phyloP scores from a whole-genome alignment of 768 basidiomycete species.

The Leccinellum rugosiceps region DNA sequence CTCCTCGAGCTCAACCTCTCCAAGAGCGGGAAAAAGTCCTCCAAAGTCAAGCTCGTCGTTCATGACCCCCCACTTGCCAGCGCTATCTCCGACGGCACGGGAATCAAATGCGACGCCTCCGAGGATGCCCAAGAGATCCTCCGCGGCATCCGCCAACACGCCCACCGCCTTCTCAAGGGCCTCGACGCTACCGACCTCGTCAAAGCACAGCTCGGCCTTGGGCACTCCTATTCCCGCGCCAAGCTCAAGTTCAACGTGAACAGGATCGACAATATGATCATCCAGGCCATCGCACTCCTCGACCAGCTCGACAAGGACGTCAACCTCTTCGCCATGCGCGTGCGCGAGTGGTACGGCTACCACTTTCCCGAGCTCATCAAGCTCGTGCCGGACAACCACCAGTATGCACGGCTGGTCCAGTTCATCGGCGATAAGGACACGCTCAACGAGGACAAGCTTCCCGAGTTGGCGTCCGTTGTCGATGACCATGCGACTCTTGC shows the following conservation, averaged over 20 bases:
- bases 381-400: slow-evolving; percentile 91
- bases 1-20: slow-evolving; percentile 86
- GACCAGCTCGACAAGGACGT: slow-evolving; percentile 99
- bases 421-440: slow-evolving; percentile 89
- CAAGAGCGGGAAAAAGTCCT: slow-evolving; percentile 63
- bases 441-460: slow-evolving; percentile 74
- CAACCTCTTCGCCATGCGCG: slow-evolving; percentile 97
- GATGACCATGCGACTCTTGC: slow-evolving; percentile 84
- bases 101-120: slow-evolving; percentile 75
- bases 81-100: slow-evolving; percentile 70
- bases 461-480: slow-evolving; percentile 72
- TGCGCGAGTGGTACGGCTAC: slow-evolving; percentile 98
- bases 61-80: slow-evolving; percentile 72
- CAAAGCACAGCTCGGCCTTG: slow-evolving; percentile 94
- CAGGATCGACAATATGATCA: slow-evolving; percentile 98
- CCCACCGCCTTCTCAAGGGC: slow-evolving; percentile 83
- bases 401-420: slow-evolving; percentile 82
- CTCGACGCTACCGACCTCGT: slow-evolving; percentile 84
- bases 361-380: slow-evolving; percentile 97
- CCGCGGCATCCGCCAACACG: slow-evolving; percentile 90
- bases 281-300: slow-evolving; percentile 96
- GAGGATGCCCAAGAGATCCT: slow-evolving; percentile 82
- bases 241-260: slow-evolving; percentile 99
- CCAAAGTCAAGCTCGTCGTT: slow-evolving; percentile 71
- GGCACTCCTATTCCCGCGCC: slow-evolving; percentile 95